A percentile compares a stretch with the other conserved stretches of the same genome.
Evolutionary conservation across 345 rosid genomes (phyloP).

Genomic region (Lepidium sativum): DNA sequence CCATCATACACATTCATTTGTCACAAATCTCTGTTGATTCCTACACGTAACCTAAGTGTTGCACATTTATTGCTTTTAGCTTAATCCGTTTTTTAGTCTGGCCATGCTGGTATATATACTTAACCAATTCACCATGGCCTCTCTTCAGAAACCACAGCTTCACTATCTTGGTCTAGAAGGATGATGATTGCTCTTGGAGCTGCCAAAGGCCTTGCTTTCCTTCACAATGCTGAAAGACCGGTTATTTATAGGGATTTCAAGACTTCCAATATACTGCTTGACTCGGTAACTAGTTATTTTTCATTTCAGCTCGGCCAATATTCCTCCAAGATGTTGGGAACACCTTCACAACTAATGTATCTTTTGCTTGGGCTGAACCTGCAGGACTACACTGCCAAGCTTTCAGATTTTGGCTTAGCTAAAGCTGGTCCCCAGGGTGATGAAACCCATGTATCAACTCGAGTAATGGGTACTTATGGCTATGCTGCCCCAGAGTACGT

Average conservation of each 20-base stretch:
- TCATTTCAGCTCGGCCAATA: background rate
- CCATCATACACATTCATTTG: no score
- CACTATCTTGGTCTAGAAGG: conserved; percentile 76
- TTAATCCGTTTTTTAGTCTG: background rate
- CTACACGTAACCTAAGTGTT: background rate
- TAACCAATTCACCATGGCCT: conserved; percentile 3
- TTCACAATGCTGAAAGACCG: conserved; percentile 93
- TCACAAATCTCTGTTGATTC: background rate
- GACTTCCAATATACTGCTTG: conserved; percentile 90
- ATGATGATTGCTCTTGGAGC: conserved; percentile 99
- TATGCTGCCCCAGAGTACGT: conserved; percentile 98
- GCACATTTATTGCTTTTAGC: background rate
- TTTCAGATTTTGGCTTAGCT: conserved; percentile 96
- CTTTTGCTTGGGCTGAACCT: conserved; percentile 14
- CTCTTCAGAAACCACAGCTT: conserved; percentile 66
- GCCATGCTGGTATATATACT: background rate
- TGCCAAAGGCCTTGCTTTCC: conserved; percentile 96
- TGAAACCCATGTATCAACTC: conserved; percentile 91
- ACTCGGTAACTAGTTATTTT: conserved; percentile 50
- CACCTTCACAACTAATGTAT: background rate
- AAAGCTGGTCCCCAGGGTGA: conserved; percentile 99
- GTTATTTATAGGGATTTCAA: conserved; percentile 94
- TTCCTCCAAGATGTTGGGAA: background rate
- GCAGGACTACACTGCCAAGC: conserved; percentile 94
- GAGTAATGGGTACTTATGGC: conserved; percentile 97